Conservation (phyloP, 192 early-diverging fungal genomes). For the Entomortierella lignicola region DNA sequence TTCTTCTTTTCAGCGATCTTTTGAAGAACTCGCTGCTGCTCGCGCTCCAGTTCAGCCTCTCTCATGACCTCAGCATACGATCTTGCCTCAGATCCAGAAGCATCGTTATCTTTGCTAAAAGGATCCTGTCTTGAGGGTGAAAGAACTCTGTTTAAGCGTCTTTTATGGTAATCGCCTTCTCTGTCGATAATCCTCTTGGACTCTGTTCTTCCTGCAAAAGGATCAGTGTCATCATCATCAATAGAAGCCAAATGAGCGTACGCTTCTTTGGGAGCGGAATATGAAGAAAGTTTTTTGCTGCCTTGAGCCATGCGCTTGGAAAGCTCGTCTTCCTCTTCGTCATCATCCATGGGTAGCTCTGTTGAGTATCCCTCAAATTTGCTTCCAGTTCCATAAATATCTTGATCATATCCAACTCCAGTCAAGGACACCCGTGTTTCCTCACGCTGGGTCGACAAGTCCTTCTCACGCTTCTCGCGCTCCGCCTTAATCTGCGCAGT, state of each 20-base stretch:
- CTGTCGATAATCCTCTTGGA: slow-evolving; percentile 82
- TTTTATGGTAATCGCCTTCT: slow-evolving; percentile 88
- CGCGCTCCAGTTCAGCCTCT: slow-evolving; percentile 86
- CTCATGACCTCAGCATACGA: slow-evolving; percentile 90
- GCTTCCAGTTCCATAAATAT: slow-evolving; percentile 73
- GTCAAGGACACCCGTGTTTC: slow-evolving; percentile 60
- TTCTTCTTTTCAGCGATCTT: slow-evolving; percentile 80
- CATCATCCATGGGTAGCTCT: slow-evolving; percentile 67
- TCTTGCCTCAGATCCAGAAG: slow-evolving; percentile 60
- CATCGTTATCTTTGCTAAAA: slow-evolving; percentile 64
- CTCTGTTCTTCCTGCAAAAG: slow-evolving; percentile 67
- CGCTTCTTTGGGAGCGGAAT: slow-evolving; percentile 85
- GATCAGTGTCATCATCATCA: slow-evolving; percentile 67
- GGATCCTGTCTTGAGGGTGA: slow-evolving; percentile 88
- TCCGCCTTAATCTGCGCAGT: slow-evolving; percentile 51
- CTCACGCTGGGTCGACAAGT: slow-evolving; percentile 39
- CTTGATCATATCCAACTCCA: slow-evolving; percentile 73
- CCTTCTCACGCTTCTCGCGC: slow-evolving; percentile 36
- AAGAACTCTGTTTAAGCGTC: slow-evolving; percentile 80
- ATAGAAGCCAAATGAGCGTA: slow-evolving; percentile 74
- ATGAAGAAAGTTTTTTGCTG: slow-evolving; percentile 70
- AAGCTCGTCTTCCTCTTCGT: slow-evolving; percentile 66
- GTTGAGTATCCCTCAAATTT: slow-evolving; percentile 79
- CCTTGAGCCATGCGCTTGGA: slow-evolving; percentile 30
- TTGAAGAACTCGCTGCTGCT: slow-evolving; percentile 75